Evolutionary conservation across 441 rosid species (phyloP).

Genomic region (Adansonia madagascariensis): DNA sequence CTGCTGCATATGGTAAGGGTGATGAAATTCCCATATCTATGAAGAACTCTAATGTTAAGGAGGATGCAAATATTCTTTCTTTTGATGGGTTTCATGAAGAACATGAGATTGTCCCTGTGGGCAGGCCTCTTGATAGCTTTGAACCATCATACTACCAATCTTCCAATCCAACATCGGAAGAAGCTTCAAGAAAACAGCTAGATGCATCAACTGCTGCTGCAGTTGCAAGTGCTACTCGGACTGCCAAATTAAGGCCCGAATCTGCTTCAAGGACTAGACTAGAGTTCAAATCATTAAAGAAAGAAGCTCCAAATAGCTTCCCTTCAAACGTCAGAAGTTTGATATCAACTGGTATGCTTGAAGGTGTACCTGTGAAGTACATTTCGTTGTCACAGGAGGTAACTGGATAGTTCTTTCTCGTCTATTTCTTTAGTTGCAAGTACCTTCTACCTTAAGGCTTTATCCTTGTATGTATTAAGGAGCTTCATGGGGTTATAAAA

Average conservation of each 20-base stretch:
- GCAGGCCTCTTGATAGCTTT: slow-evolving; percentile 47
- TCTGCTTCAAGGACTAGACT: slow-evolving; percentile 52
- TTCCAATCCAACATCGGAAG: slow-evolving; percentile 44
- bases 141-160: slow-evolving; percentile 42
- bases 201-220: slow-evolving; percentile 32
- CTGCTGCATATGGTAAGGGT: slow-evolving; percentile 38
- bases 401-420: slow-evolving; percentile 20
- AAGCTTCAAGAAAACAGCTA: slow-evolving; percentile 40
- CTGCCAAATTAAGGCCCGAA: slow-evolving; percentile 49
- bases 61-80: slow-evolving; percentile 55
- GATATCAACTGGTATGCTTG: slow-evolving; percentile 70
- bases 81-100: slow-evolving; percentile 66
- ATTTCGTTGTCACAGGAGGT: slow-evolving; percentile 72
- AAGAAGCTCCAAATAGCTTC: slow-evolving; percentile 65
- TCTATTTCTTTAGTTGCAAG: slow-evolving; percentile 25
- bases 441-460: slow-evolving; percentile 23
- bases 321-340: slow-evolving; percentile 82
- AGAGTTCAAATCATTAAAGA: slow-evolving; percentile 56
- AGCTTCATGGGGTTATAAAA: slow-evolving; percentile 67
- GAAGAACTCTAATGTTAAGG: slow-evolving; percentile 43
- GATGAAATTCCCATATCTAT: slow-evolving; percentile 40
- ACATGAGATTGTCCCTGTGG: slow-evolving; percentile 45
- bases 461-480: slow-evolving; percentile 38
- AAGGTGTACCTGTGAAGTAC: slow-evolving; percentile 77
- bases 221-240: slow-evolving; percentile 40